Conservation (phyloP, 192 early-diverging fungal species). For the Pilaira anomala region DNA sequence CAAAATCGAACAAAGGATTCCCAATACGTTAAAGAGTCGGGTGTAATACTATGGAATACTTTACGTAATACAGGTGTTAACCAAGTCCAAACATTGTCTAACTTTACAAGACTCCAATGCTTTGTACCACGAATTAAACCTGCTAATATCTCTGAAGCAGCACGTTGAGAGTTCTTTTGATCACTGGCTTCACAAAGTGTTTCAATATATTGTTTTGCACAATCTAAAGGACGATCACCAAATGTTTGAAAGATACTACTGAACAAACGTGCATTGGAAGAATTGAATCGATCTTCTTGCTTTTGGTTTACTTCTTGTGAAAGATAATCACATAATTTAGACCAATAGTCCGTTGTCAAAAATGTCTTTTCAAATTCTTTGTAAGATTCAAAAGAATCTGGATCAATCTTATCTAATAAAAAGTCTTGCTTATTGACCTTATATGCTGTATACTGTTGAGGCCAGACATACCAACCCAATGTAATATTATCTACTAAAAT, state of each 20-base stretch:
- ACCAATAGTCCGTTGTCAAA: constrained; percentile 65
- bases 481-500: constrained; percentile 58
- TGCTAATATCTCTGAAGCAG: constrained; percentile 73
- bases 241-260: constrained; percentile 69
- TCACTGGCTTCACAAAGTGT: constrained; percentile 49
- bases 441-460: constrained; percentile 57
- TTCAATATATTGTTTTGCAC: constrained; percentile 54
- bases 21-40: constrained; percentile 80
- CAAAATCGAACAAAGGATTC: constrained; percentile 62
- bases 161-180: constrained; percentile 77
- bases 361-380: constrained; percentile 54
- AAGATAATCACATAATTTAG: constrained; percentile 54
- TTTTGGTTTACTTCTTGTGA: constrained; percentile 64
- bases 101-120: constrained; percentile 65
- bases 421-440: constrained; percentile 25
- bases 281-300: constrained; percentile 66
- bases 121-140: constrained; percentile 87
- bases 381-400: constrained; percentile 52
- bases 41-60: constrained; percentile 62
- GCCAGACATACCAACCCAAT: constrained; percentile 84
- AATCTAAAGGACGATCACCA: constrained; percentile 46
- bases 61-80: constrained; percentile 59
- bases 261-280: constrained; percentile 58
- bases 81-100: constrained; percentile 65
- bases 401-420: constrained; percentile 54